Evolutionary conservation across 1,284 basidiomycete species (phyloP).

Genomic region (Phlebopus sp.): DNA sequence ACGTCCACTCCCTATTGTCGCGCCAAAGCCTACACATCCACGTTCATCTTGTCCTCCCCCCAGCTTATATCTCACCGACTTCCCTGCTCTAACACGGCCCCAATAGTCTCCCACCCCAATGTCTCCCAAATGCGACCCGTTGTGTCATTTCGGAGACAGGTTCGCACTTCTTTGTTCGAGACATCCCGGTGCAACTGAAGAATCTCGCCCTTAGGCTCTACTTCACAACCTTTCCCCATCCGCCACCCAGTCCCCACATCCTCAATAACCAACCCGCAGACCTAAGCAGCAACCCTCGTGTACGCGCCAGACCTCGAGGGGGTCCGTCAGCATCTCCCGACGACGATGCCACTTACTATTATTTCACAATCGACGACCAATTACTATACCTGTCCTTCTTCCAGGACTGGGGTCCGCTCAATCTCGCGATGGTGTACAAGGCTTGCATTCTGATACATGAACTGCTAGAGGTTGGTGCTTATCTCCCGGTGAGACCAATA

Average conservation of each 20-base stretch:
- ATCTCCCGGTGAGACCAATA: not conserved
- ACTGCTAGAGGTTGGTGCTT: conserved; percentile 65
- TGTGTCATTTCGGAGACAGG: conserved; percentile 76
- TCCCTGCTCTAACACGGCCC: not conserved
- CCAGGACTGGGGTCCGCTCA: conserved; percentile 93
- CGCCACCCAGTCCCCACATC: conserved; percentile 57
- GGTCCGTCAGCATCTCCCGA: conserved; percentile 64
- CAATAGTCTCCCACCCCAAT: conserved; percentile 23
- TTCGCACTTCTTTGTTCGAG: conserved; percentile 27
- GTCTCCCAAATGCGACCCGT: conserved; percentile 65
- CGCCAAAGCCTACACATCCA: conserved; percentile 14
- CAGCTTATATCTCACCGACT: not conserved
- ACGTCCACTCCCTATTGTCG: conserved; percentile 24
- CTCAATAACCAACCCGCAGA: conserved; percentile 59
- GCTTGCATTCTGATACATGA: conserved; percentile 93
- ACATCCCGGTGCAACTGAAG: conserved; percentile 8
- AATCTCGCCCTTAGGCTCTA: conserved; percentile 53
- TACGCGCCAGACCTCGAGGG: conserved; percentile 56
- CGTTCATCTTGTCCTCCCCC: conserved; percentile 1
- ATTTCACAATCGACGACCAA: conserved; percentile 88
- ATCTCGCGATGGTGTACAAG: conserved; percentile 89
- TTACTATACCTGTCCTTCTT: conserved; percentile 93
- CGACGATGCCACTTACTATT: conserved; percentile 72
- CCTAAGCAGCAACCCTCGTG: conserved; percentile 49
- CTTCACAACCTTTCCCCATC: conserved; percentile 78